Conservation (phyloP, 2,329 filamentous ascomycete species). For the Nemania diffusa region DNA sequence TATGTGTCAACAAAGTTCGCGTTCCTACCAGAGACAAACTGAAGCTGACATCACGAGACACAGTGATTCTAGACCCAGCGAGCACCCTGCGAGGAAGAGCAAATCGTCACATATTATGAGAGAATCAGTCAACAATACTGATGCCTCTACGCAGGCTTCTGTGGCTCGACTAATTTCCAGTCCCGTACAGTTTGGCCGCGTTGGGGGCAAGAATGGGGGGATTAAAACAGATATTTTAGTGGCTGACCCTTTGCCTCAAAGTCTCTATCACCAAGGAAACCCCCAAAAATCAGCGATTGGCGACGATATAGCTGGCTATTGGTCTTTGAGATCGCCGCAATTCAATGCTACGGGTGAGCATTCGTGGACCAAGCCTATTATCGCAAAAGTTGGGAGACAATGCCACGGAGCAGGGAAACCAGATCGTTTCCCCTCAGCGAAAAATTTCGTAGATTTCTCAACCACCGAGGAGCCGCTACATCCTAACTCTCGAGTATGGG, state of each 20-base stretch:
- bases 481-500: conserved; percentile 25
- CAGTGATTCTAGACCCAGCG: not conserved
- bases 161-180: not conserved
- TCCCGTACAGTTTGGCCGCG: not conserved
- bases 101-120: not conserved
- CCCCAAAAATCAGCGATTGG: not conserved
- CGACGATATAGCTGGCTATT: not conserved
- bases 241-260: not conserved
- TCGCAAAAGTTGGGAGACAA: not conserved
- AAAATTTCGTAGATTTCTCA: not conserved
- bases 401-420: not conserved
- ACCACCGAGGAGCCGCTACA: conserved; percentile 20
- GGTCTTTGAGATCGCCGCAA: not conserved
- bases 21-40: not conserved
- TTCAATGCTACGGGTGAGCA: not conserved
- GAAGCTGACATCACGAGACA: conserved; percentile 2
- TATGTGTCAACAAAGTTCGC: not conserved
- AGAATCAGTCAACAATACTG: not conserved
- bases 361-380: not conserved
- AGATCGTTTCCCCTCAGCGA: not conserved
- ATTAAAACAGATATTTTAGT: not conserved
- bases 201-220: conserved; percentile 6
- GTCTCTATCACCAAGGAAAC: not conserved
- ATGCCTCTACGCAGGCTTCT: not conserved
- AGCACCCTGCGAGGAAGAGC: not conserved